phyloP scores from a whole-genome alignment of 495 filamentous ascomycete species.

The Hypoxylon fuscum region DNA sequence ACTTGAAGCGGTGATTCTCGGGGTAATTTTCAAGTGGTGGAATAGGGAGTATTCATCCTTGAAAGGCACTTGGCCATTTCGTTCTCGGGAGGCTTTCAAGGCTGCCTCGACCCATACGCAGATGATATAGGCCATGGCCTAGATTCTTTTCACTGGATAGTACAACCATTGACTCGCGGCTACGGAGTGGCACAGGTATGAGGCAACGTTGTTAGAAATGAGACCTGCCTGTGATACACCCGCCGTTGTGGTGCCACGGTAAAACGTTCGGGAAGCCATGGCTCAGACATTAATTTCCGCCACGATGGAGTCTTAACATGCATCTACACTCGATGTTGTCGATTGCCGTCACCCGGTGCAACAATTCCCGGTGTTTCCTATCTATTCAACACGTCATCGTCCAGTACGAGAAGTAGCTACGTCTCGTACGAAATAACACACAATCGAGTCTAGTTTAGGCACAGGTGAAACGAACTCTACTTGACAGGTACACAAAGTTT shows the following conservation, averaged over 20 bases:
- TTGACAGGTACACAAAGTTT: too few species aligned
- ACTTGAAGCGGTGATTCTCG: too few species aligned
- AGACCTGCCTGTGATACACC: neutral
- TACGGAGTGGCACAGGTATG: neutral
- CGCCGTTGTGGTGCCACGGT: neutral
- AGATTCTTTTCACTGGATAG: neutral
- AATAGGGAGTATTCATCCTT: too few species aligned
- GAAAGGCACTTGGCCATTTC: too few species aligned
- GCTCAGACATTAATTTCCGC: neutral
- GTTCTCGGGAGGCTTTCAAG: too few species aligned
- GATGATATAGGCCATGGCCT: too few species aligned
- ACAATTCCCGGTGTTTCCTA: neutral
- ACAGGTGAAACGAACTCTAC: too few species aligned
- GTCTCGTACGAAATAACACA: neutral
- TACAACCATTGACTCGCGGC: neutral
- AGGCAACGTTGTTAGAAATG: neutral
- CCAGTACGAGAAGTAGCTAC: neutral
- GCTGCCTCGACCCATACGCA: too few species aligned
- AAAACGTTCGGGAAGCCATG: neutral
- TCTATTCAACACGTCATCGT: constrained; percentile 3
- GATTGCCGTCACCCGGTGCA: neutral
- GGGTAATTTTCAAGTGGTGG: too few species aligned
- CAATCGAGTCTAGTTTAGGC: too few species aligned
- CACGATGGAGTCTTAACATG: neutral
- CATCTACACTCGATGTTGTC: neutral